These are phyloP conservation scores for Tricholoma terreum DNA, from an alignment of 768 basidiomycete species.

Conservation along the genomic window DNA sequence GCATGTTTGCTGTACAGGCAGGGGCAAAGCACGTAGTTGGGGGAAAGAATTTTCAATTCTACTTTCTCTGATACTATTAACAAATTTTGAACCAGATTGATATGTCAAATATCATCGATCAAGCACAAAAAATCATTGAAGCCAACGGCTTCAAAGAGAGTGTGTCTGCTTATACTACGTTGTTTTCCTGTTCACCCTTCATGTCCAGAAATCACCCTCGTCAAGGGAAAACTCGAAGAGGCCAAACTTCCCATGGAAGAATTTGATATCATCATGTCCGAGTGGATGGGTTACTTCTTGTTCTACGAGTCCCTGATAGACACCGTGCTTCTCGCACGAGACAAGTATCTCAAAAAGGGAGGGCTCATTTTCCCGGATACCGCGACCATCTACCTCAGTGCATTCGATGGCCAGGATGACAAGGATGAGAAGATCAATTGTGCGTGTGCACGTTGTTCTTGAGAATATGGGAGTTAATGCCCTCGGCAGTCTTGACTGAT, in stretches of 20 bases:
- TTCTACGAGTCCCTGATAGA: conserved; percentile 99
- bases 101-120: conserved; percentile 99
- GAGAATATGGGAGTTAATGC: conserved; percentile 5
- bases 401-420: conserved; percentile 99
- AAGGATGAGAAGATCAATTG: conserved; percentile 99
- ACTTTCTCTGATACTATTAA: conserved; percentile 7
- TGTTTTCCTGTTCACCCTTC: conserved; percentile 5
- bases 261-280: conserved; percentile 98
- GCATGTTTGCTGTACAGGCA: conserved; percentile 97
- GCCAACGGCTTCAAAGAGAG: conserved; percentile 96
- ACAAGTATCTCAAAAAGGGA: conserved; percentile 90
- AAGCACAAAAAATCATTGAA: conserved; percentile 94
- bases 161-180: conserved; percentile 35
- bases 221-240: conserved; percentile 98
- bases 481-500: conserved; percentile 92
- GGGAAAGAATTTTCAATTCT: conserved; percentile 42
- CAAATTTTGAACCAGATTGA: conserved; percentile 65
- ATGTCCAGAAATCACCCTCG: conserved; percentile 79
- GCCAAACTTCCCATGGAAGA: conserved; percentile 81
- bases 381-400: conserved; percentile 88
- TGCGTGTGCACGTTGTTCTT: conserved; percentile 39
- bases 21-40: conserved; percentile 94
- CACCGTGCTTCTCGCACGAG: conserved; percentile 93
- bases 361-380: conserved; percentile 97
- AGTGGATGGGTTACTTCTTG: conserved; percentile 99